Percentiles rank a stretch among this genome's conserved stretches.
Evolutionary conservation across 2,329 filamentous ascomycete genomes (phyloP).

Genomic region (Aphanocladium album): DNA sequence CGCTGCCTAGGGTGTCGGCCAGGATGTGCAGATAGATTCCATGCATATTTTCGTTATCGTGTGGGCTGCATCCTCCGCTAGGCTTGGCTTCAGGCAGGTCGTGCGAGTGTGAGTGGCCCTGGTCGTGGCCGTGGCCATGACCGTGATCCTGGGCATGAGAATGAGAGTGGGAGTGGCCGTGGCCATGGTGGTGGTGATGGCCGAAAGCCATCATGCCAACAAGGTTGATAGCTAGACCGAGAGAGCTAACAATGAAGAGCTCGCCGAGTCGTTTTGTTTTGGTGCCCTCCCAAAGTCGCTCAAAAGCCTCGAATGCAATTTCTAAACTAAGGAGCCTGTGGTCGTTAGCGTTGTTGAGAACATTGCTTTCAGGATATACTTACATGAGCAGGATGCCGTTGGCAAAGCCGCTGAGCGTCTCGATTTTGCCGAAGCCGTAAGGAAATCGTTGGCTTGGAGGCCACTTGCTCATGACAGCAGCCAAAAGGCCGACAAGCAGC

Average conservation of each 20-base stretch:
- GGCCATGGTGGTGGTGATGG: constrained; percentile 52
- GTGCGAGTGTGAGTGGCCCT: constrained; percentile 34
- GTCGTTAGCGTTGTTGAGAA: neutral
- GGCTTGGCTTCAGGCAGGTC: constrained; percentile 32
- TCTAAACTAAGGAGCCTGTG: constrained; percentile 83
- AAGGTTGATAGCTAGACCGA: constrained; percentile 85
- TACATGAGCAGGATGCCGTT: constrained; percentile 93
- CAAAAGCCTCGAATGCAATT: constrained; percentile 91
- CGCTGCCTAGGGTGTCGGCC: constrained; percentile 89
- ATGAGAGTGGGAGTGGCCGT: constrained; percentile 36
- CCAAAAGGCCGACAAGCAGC: constrained; percentile 81
- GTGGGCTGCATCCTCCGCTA: constrained; percentile 36
- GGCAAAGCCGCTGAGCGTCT: constrained; percentile 91
- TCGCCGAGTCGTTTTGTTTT: constrained; percentile 81
- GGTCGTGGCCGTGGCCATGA: constrained; percentile 33
- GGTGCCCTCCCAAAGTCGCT: constrained; percentile 76
- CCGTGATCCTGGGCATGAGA: constrained; percentile 36
- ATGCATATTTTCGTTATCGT: constrained; percentile 95
- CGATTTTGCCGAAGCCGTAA: constrained; percentile 94
- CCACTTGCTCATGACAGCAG: constrained; percentile 95
- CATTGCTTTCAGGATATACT: constrained; percentile 24
- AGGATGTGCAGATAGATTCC: constrained; percentile 95
- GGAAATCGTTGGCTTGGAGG: constrained; percentile 83
- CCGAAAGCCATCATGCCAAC: constrained; percentile 86
- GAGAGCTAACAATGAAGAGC: constrained; percentile 79